Percentiles rank a stretch among this genome's conserved stretches.
phyloP scores from a whole-genome alignment of 352 stramenopile species.

The Halophytophthora polymorphica region DNA sequence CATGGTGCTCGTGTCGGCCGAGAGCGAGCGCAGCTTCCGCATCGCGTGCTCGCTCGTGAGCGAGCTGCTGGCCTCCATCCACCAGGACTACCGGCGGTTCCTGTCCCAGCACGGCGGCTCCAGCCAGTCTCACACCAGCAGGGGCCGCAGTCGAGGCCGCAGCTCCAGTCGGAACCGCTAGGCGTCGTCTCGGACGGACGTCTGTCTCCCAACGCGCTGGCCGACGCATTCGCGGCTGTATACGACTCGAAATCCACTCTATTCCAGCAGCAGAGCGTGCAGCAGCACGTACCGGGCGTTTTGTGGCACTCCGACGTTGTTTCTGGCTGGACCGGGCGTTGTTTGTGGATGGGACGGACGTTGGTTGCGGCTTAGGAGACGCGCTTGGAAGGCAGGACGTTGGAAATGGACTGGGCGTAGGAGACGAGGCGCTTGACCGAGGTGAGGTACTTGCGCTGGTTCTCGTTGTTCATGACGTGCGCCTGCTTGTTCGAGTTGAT shows the following conservation, averaged over 20 bases:
- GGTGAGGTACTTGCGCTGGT: slow-evolving; percentile 98
- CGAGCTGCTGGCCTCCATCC: slow-evolving; percentile 68
- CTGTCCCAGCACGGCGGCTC: slow-evolving; percentile 28
- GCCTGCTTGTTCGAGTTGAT: slow-evolving; percentile 98
- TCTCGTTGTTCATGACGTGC: slow-evolving; percentile 99
- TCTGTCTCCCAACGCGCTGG: too few relatives aligned
- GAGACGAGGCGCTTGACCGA: slow-evolving; percentile 98
- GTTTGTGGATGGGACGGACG: too few relatives aligned
- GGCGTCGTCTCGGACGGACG: too few relatives aligned
- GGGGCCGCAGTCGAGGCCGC: slow-evolving; percentile 10
- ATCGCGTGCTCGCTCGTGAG: slow-evolving; percentile 67
- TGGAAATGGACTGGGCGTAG: slow-evolving; percentile 91
- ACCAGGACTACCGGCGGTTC: slow-evolving; percentile 77
- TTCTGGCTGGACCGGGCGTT: too few relatives aligned
- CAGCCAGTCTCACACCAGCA: slow-evolving; percentile 22
- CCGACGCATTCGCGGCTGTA: too few relatives aligned
- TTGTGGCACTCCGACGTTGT: too few relatives aligned
- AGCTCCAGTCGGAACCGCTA: too few relatives aligned
- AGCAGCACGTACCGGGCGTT: too few relatives aligned
- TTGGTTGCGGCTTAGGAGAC: slow-evolving; percentile 41
- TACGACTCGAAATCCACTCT: too few relatives aligned
- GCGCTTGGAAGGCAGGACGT: slow-evolving; percentile 84
- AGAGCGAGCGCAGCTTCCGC: slow-evolving; percentile 83
- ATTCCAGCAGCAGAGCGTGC: too few relatives aligned
- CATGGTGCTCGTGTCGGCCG: slow-evolving; percentile 80